These are phyloP conservation scores for Apophysomyces ossiformis DNA, from an alignment of 371 early-diverging fungal species.

Conservation along the genomic window DNA sequence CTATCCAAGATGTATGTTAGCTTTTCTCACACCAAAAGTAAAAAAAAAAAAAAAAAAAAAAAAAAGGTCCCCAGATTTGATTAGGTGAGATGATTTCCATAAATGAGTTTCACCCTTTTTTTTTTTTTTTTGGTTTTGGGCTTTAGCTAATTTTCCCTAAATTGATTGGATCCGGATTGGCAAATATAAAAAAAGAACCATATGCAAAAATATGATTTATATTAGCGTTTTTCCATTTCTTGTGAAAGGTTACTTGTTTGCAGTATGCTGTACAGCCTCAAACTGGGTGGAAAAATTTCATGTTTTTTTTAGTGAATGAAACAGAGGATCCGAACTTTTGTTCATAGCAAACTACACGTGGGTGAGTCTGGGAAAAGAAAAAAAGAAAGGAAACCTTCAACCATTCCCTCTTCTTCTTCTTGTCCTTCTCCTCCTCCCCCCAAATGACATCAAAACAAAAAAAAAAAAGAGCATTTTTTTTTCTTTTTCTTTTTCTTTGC, in stretches of 20 bases:
- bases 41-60: neutral
- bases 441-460: neutral
- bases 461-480: neutral
- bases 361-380: neutral
- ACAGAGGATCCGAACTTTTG: neutral
- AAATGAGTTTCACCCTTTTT: neutral
- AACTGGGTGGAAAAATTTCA: too few relatives aligned
- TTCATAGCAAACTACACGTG: slow-evolving; percentile 1
- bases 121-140: neutral
- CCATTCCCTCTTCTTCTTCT: too few relatives aligned
- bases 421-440: too few relatives aligned
- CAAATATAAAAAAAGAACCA: too few relatives aligned
- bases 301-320: neutral
- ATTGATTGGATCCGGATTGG: neutral
- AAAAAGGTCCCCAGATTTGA: neutral
- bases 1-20: neutral
- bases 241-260: neutral
- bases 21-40: neutral
- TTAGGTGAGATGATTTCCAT: slow-evolving; percentile 8
- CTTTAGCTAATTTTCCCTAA: neutral
- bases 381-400: neutral
- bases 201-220: neutral
- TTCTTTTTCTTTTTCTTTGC: too few relatives aligned
- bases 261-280: too few relatives aligned
- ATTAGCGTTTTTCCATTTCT: slow-evolving; percentile 10